Evolutionary conservation across 1,284 basidiomycete species (phyloP), one percentile per base, ranked within the genome.

Genomic region (Heterobasidion irregulare): DNA sequence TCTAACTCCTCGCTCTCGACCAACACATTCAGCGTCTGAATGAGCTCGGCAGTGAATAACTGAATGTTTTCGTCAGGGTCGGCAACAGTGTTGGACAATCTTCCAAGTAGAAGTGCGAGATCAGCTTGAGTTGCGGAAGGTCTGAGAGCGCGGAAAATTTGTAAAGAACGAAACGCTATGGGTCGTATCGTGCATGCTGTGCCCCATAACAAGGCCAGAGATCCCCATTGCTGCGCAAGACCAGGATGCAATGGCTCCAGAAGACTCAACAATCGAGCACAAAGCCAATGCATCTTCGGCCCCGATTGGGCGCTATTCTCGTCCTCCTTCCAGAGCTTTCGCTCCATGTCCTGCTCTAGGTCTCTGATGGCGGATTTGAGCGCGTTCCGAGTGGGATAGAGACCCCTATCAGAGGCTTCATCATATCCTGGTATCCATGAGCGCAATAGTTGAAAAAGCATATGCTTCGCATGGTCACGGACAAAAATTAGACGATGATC

Each of bases 141-240:
- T 60, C 83, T 80, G n/a, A 98, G 73, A 1, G 89, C 83, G 43
- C 93, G 84, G 70, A 94, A 94, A n/a, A 93, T 77, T 67, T 97
- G 93, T 60, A 98, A 77, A 2, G 94, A 96, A 35, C 93, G 82
- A 70, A 91, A 93, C 0, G 95, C 94, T 34, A 89, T 84, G 52
- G 86, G 85, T 44, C 92, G 83, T 58, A 94, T 91, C 4, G 92
- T 89, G 63, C 92, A 94, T 1, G 86, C 80, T 2, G 92, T 93
- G 2, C 92, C 90, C 89, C 95, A 97, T 36, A 77, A 72, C 57
- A 97, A 73, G 2, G 92, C 90, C 34, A 92, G 65, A 6, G 84
- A 83, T 6, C 92, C 92, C 87, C 95, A 94, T 52, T 82, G 76
- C 59, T 89, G 82, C 33, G 82, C 75, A 43, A 96, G 68, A 12